Evolutionary conservation across 1,284 basidiomycete species (phyloP).

Genomic region (Violaceomyces palustris): DNA sequence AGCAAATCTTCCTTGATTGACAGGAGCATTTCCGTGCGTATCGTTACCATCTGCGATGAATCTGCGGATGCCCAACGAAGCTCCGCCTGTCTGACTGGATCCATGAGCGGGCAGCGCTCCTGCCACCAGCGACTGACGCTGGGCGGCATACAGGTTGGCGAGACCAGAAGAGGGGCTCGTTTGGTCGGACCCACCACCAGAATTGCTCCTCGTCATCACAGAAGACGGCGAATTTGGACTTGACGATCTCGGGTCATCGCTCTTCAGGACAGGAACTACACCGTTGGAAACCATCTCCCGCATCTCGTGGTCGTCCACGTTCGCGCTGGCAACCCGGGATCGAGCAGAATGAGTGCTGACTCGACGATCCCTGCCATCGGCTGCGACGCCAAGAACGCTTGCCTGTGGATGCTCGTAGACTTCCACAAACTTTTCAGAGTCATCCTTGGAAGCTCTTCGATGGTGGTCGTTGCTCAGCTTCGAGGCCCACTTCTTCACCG

Average conservation of each 20-base stretch:
- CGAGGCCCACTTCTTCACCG: constrained; percentile 14
- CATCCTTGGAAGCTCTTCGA: constrained; percentile 8
- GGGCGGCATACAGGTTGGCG: too few relatives aligned
- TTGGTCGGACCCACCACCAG: too few relatives aligned
- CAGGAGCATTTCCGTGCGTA: constrained; percentile 1
- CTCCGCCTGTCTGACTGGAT: too few relatives aligned
- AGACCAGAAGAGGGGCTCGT: too few relatives aligned
- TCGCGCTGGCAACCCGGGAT: constrained; percentile 5
- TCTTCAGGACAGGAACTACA: constrained; percentile 6
- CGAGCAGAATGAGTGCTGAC: background rate
- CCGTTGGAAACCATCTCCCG: too few relatives aligned
- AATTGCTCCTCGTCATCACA: background rate
- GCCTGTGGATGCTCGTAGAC: constrained; percentile 3
- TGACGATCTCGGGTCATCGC: background rate
- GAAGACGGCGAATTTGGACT: background rate
- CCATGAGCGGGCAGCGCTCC: too few relatives aligned
- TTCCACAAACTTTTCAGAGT: too few relatives aligned
- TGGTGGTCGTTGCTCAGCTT: background rate
- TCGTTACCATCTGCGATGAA: constrained; percentile 9
- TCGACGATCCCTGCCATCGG: background rate
- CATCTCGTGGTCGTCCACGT: constrained; percentile 33
- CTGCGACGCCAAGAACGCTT: background rate
- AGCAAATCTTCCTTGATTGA: constrained; percentile 8
- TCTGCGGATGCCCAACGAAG: constrained; percentile 20
- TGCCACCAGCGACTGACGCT: too few relatives aligned